Conservation (phyloP, 73 alveolate genomes). For the Paramecium tetraurelia region DNA sequence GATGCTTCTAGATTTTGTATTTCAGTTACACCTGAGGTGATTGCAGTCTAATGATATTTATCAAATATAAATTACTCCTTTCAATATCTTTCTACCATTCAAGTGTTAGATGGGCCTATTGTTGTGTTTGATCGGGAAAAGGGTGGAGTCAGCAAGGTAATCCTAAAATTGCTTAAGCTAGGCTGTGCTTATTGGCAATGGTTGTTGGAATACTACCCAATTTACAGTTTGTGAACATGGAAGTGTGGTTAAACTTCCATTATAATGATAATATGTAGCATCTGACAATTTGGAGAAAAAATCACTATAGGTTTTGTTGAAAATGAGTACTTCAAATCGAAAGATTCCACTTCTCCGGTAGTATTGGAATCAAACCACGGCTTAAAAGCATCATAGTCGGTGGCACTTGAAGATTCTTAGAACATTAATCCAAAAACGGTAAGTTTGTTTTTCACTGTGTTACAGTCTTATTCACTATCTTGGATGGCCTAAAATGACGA, state of each 20-base stretch:
- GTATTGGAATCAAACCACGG: conserved; percentile 5
- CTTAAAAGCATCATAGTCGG: background rate
- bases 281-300: conserved; percentile 14
- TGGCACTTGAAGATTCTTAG: background rate
- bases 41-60: background rate
- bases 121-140: background rate
- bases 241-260: conserved; percentile 43
- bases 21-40: background rate
- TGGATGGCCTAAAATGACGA: background rate
- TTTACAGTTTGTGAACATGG: conserved; percentile 53
- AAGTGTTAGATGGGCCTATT: conserved; percentile 20
- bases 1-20: background rate
- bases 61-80: background rate
- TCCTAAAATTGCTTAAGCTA: background rate
- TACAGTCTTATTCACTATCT: conserved; percentile 20
- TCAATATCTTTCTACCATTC: conserved; percentile 5
- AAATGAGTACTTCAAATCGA: conserved; percentile 9
- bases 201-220: background rate
- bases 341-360: background rate
- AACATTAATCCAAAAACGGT: conserved; percentile 26
- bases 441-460: background rate
- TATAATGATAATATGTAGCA: conserved; percentile 13
- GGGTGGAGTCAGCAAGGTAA: background rate
- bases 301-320: background rate
- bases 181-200: background rate